phyloP scores from a whole-genome alignment of 495 filamentous ascomycete species.

The Neurospora intermedia region DNA sequence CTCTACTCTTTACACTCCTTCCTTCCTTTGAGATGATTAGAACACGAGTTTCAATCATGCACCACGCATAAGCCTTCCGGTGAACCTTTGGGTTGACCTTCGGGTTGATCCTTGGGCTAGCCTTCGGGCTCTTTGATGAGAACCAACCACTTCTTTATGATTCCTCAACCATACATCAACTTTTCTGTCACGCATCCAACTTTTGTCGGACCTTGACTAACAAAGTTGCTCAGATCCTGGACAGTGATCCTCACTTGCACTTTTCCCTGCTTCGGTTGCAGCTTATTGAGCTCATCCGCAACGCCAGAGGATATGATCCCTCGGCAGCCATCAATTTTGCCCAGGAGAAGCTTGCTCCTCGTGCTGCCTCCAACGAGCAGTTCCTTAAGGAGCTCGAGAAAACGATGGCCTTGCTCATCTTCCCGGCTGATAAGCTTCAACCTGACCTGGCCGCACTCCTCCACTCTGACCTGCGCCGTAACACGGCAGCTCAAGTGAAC shows the following conservation, averaged over 20 bases:
- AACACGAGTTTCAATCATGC: constrained; percentile 79
- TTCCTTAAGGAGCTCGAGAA: constrained; percentile 84
- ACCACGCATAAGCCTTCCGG: constrained; percentile 93
- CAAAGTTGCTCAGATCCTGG: constrained; percentile 57
- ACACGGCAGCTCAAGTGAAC: constrained; percentile 76
- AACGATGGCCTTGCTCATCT: constrained; percentile 87
- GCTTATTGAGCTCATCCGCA: constrained; percentile 83
- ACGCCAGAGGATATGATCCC: constrained; percentile 66
- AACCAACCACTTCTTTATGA: constrained; percentile 93
- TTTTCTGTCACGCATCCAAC: neutral
- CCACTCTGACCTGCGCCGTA: constrained; percentile 67
- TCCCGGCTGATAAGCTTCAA: constrained; percentile 58
- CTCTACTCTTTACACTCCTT: constrained; percentile 3
- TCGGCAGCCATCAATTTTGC: constrained; percentile 79
- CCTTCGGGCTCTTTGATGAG: constrained; percentile 59
- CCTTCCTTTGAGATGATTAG: constrained; percentile 74
- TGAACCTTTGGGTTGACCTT: neutral
- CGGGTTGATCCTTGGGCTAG: neutral
- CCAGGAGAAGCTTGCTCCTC: constrained; percentile 72
- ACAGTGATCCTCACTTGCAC: constrained; percentile 72
- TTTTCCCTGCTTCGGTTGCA: constrained; percentile 87
- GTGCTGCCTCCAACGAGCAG: constrained; percentile 66
- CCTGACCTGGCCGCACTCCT: constrained; percentile 67
- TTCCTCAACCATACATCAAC: constrained; percentile 15
- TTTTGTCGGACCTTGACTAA: constrained; percentile 2